These are phyloP conservation scores for Fusarium sp. DNA, from an alignment of 2,329 filamentous ascomycete genomes.

Conservation along the genomic window DNA sequence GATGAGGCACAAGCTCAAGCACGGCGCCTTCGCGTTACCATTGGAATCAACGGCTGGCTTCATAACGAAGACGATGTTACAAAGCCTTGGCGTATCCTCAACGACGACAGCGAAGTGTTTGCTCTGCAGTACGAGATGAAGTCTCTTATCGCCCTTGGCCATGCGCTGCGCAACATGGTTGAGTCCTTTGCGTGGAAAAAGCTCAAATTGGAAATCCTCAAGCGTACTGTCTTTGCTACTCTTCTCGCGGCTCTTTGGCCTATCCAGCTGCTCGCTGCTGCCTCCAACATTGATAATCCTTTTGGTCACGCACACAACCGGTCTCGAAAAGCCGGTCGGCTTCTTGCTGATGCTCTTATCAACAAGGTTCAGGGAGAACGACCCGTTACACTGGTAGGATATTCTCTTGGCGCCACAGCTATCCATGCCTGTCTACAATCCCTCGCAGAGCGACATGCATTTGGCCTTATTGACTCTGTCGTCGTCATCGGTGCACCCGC, in stretches of 20 bases:
- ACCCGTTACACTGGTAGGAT: conserved; percentile 81
- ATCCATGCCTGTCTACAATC: conserved; percentile 83
- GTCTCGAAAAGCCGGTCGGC: conserved; percentile 80
- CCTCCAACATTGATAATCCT: conserved; percentile 79
- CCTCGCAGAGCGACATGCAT: conserved; percentile 80
- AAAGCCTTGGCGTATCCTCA: conserved; percentile 80
- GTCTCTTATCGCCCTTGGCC: conserved; percentile 78
- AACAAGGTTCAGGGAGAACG: conserved; percentile 84
- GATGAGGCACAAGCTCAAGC: conserved; percentile 42
- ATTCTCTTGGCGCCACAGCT: conserved; percentile 81
- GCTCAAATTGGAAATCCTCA: conserved; percentile 78
- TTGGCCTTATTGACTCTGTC: conserved; percentile 84
- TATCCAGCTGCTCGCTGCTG: conserved; percentile 70
- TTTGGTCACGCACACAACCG: conserved; percentile 80
- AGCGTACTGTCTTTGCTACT: conserved; percentile 73
- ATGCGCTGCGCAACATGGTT: conserved; percentile 75
- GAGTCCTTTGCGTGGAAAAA: conserved; percentile 78
- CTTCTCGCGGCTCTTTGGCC: conserved; percentile 76
- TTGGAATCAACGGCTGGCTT: conserved; percentile 90
- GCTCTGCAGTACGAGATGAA: conserved; percentile 85
- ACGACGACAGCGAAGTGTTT: conserved; percentile 78
- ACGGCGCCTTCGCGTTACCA: conserved; percentile 76
- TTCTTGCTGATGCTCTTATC: conserved; percentile 83
- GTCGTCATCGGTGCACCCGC: conserved; percentile 84
- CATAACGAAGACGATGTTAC: conserved; percentile 77